Evolutionary conservation across 495 filamentous ascomycete species (phyloP).

Genomic region (Neurospora discreta): DNA sequence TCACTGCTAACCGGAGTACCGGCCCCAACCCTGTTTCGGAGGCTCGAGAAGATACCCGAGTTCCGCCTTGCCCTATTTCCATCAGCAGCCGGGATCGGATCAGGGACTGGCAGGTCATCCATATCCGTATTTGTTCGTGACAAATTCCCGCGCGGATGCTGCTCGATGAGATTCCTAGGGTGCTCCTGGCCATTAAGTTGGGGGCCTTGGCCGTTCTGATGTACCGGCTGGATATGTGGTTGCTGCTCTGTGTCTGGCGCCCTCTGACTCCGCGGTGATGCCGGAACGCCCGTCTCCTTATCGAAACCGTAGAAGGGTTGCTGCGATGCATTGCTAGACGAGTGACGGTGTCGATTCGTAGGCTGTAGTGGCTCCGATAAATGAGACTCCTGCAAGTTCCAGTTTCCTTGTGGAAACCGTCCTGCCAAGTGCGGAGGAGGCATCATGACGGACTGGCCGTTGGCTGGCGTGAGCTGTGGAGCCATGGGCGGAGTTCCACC

Average conservation of each 20-base stretch:
- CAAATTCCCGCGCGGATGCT: constrained; percentile 5
- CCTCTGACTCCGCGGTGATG: constrained; percentile 9
- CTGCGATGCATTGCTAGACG: constrained; percentile 25
- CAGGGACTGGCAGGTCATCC: constrained; percentile 4
- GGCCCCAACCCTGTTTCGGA: constrained; percentile 22
- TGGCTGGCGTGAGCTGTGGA: constrained; percentile 1
- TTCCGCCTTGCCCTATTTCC: constrained; percentile 19
- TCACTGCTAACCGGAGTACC: constrained; percentile 17
- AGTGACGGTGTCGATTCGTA: constrained; percentile 23
- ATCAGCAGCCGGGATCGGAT: constrained; percentile 15
- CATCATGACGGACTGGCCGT: constrained; percentile 6
- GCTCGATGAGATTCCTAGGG: not conserved
- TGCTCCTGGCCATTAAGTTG: not conserved
- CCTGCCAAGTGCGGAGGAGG: constrained; percentile 14
- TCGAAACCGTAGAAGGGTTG: constrained; percentile 28
- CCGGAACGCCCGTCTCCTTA: constrained; percentile 30
- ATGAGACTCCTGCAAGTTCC: constrained; percentile 35
- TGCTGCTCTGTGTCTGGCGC: constrained; percentile 8
- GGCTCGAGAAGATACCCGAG: constrained; percentile 27
- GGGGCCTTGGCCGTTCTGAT: constrained; percentile 7
- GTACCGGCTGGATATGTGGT: constrained; percentile 6
- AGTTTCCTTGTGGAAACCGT: constrained; percentile 22
- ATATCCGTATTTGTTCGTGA: constrained; percentile 30
- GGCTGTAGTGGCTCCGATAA: constrained; percentile 32
- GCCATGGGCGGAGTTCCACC: not conserved